Conservation (phyloP, 176 grass and related monocot genomes). For the Puccinellia tenuiflora region DNA sequence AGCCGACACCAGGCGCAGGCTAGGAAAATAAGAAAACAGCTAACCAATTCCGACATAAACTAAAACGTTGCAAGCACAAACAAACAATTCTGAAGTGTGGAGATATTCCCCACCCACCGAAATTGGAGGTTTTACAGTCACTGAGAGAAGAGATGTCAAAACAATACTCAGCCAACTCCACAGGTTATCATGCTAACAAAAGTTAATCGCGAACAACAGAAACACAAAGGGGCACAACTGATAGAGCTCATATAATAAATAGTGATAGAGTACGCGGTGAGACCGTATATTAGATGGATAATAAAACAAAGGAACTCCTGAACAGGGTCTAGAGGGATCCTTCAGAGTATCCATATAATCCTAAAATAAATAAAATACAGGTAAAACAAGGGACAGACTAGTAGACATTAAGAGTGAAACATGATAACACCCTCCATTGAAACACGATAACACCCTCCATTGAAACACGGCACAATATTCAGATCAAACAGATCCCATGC, state of each 20-base stretch:
- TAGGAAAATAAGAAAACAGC: not conserved
- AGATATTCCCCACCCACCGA: not conserved
- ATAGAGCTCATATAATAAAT: no score
- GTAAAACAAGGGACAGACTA: no score
- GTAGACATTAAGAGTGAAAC: not conserved
- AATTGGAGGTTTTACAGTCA: not conserved
- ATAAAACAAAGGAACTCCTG: not conserved
- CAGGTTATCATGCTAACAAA: not conserved
- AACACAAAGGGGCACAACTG: not conserved
- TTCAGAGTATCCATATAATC: not conserved
- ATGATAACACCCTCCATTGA: not conserved
- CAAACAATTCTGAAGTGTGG: not conserved
- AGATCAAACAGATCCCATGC: not conserved
- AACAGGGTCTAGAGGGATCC: not conserved
- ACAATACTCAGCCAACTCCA: not conserved
- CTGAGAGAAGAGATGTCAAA: not conserved
- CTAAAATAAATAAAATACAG: no score
- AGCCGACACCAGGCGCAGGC: no score
- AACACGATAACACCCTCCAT: not conserved
- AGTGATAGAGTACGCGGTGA: no score
- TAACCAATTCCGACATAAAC: not conserved
- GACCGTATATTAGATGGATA: not conserved
- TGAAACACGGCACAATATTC: not conserved
- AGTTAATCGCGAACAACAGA: not conserved
- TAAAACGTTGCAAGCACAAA: not conserved